Conservation (phyloP, 2,329 filamentous ascomycete genomes). For the Gliomastix tumulicola region DNA sequence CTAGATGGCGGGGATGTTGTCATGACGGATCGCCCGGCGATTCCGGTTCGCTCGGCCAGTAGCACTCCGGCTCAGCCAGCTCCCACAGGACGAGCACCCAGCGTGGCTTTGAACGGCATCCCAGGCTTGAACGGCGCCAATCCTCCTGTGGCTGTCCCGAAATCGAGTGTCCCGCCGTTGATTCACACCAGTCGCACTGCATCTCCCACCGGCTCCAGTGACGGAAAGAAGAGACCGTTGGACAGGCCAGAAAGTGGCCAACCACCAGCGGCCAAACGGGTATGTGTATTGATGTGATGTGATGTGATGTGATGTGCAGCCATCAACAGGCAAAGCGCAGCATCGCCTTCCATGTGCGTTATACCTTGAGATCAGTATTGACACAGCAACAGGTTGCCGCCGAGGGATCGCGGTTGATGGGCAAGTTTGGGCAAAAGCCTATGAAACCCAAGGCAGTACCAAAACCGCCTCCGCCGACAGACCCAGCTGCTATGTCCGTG, state of each 20-base stretch:
- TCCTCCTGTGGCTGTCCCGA: no score
- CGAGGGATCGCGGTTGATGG: conserved; percentile 21
- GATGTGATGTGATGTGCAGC: background rate
- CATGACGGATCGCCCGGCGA: no score
- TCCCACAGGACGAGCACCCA: no score
- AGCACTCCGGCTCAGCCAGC: no score
- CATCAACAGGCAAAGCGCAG: conserved; percentile 6
- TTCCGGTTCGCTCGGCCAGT: no score
- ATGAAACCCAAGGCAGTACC: conserved; percentile 15
- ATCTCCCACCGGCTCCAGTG: conserved; percentile 13
- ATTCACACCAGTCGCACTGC: conserved; percentile 27
- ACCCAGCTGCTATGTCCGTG: conserved; percentile 46
- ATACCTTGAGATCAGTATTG: no score
- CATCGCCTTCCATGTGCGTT: no score
- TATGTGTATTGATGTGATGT: conserved; percentile 25
- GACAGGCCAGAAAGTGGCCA: conserved; percentile 25
- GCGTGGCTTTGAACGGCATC: no score
- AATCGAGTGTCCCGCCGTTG: no score
- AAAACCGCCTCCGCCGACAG: conserved; percentile 19
- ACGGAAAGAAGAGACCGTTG: conserved; percentile 35
- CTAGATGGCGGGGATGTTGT: conserved; percentile 6
- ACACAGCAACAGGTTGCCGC: conserved; percentile 19
- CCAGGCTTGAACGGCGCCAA: no score
- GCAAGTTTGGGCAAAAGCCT: conserved; percentile 26
- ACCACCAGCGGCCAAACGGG: conserved; percentile 30